Evolutionary conservation across 179 eudicot genomes (phyloP).

Genomic region (Patellifolia procumbens): DNA sequence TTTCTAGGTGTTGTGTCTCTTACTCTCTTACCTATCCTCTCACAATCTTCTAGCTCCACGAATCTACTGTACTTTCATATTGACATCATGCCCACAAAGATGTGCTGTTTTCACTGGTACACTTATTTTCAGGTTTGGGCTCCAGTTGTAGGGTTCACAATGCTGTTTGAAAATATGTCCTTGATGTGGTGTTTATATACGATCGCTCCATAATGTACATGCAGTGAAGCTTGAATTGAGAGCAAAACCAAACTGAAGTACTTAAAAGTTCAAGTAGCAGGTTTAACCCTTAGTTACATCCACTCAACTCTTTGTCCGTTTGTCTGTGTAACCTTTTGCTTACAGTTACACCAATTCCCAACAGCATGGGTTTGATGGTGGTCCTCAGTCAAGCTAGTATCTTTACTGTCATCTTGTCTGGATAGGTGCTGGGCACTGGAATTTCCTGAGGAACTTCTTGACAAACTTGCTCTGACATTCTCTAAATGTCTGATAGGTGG

Average conservation of each 20-base stretch:
- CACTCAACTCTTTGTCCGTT: background rate
- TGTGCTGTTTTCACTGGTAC: background rate
- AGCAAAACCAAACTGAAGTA: background rate
- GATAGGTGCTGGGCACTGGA: background rate
- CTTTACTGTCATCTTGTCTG: background rate
- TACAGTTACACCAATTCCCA: background rate
- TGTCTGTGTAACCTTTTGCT: background rate
- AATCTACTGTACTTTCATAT: background rate
- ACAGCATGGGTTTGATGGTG: background rate
- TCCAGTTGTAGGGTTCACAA: background rate
- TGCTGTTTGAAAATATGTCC: background rate
- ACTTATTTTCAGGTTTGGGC: background rate
- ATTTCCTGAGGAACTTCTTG: background rate
- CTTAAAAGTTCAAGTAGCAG: background rate
- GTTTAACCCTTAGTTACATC: too few species aligned
- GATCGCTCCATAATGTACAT: too few species aligned
- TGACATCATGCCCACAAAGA: background rate
- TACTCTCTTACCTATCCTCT: background rate
- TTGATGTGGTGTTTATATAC: background rate
- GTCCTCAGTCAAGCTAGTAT: background rate
- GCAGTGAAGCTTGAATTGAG: background rate
- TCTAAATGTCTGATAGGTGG: too few species aligned
- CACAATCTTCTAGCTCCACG: background rate
- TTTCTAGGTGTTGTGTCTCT: too few species aligned
- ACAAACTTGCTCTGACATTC: too few species aligned